phyloP scores from a whole-genome alignment of 2,329 filamentous ascomycete species.

The Byssothecium circinans region DNA sequence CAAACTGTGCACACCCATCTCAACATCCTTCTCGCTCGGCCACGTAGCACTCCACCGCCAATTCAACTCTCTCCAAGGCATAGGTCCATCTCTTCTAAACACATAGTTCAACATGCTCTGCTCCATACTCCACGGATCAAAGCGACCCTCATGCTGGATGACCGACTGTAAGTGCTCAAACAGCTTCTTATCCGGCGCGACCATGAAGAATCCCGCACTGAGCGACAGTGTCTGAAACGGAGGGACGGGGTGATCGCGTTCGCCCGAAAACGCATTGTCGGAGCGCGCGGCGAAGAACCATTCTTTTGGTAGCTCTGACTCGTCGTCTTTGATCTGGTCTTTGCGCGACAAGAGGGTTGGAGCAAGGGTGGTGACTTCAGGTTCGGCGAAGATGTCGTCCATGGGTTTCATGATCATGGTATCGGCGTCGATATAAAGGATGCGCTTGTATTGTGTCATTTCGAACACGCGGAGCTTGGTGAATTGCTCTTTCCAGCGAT shows the following conservation, averaged over 20 bases:
- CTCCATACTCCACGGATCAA: conserved; percentile 45
- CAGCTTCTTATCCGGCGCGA: conserved; percentile 43
- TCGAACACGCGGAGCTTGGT: conserved; percentile 49
- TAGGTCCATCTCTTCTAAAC: conserved; percentile 44
- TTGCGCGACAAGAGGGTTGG: conserved; percentile 10
- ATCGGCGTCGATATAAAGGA: conserved; percentile 52
- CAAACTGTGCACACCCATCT: conserved; percentile 38
- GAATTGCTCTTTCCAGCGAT: conserved; percentile 49
- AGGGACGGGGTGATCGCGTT: conserved; percentile 43
- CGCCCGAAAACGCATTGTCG: conserved; percentile 38
- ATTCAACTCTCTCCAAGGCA: conserved; percentile 48
- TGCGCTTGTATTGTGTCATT: conserved; percentile 45
- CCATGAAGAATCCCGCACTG: conserved; percentile 48
- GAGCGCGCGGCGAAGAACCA: conserved; percentile 45
- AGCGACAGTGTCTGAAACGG: conserved; percentile 38
- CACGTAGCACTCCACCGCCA: conserved; percentile 47
- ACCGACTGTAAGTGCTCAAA: conserved; percentile 46
- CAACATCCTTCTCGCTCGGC: conserved; percentile 39
- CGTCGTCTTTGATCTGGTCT: conserved; percentile 27
- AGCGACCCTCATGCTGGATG: conserved; percentile 39
- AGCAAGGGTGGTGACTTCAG: conserved; percentile 36
- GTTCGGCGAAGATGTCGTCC: conserved; percentile 45
- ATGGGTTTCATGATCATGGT: conserved; percentile 42
- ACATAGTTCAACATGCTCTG: conserved; percentile 52
- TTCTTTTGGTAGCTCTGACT: conserved; percentile 39